Conservation (phyloP, 192 early-diverging fungal species). For the Piromyces sp. region DNA sequence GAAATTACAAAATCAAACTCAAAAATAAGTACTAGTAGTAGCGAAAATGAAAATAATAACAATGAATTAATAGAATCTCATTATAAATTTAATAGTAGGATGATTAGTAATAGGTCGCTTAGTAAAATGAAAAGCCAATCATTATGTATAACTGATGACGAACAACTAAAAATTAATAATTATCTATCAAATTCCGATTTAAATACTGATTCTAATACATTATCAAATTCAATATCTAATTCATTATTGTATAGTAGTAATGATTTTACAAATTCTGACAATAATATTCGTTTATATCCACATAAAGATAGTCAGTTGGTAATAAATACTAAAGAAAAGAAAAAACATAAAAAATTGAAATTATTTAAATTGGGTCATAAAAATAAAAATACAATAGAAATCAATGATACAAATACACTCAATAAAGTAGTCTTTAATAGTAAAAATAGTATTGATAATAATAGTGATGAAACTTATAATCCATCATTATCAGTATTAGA, state of each 20-base stretch:
- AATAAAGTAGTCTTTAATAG: neutral
- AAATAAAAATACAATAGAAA: neutral
- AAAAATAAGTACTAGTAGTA: too few relatives aligned
- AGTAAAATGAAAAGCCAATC: too few relatives aligned
- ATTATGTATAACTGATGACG: too few relatives aligned
- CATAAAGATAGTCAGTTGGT: neutral
- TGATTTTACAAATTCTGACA: neutral
- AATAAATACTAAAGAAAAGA: neutral
- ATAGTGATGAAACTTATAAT: neutral
- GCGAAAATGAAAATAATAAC: too few relatives aligned
- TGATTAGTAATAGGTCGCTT: too few relatives aligned
- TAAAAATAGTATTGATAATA: neutral
- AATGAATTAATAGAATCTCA: too few relatives aligned
- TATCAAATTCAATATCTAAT: too few relatives aligned
- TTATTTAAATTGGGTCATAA: neutral
- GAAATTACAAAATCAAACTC: neutral
- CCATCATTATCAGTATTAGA: neutral
- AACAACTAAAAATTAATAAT: too few relatives aligned
- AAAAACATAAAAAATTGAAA: neutral
- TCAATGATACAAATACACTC: neutral
- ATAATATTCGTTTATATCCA: neutral
- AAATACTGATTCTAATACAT: too few relatives aligned
- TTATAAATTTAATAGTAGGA: too few relatives aligned
- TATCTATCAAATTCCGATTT: too few relatives aligned
- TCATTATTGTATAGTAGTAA: too few relatives aligned